These are phyloP conservation scores for Penicillium maclennaniae DNA, from an alignment of 495 filamentous ascomycete genomes.

Conservation along the genomic window DNA sequence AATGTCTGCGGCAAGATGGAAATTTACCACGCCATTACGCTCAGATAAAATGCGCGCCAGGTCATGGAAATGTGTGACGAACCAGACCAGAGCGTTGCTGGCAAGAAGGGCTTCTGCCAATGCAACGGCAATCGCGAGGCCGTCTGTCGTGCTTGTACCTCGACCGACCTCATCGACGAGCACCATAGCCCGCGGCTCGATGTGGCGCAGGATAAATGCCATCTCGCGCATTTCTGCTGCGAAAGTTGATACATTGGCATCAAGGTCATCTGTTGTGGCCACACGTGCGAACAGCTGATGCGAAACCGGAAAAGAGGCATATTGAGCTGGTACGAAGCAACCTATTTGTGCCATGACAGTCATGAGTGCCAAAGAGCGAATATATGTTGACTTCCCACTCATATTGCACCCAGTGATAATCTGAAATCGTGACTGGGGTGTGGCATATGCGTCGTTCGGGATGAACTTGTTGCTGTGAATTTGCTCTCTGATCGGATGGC, in stretches of 20 bases:
- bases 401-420: conserved; percentile 97
- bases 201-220: conserved; percentile 80
- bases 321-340: conserved; percentile 82
- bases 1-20: conserved; percentile 75
- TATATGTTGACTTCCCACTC: conserved; percentile 98
- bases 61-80: conserved; percentile 88
- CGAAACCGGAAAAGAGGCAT: conserved; percentile 75
- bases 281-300: conserved; percentile 84
- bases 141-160: conserved; percentile 86
- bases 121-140: conserved; percentile 81
- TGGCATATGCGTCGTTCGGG: conserved; percentile 86
- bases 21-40: conserved; percentile 69
- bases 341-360: conserved; percentile 92
- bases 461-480: conserved; percentile 64
- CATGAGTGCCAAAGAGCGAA: conserved; percentile 78
- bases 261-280: conserved; percentile 81
- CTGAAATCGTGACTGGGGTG: conserved; percentile 73
- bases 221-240: conserved; percentile 94
- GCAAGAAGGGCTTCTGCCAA: conserved; percentile 83
- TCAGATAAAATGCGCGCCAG: conserved; percentile 72
- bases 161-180: conserved; percentile 93
- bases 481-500: conserved; percentile 82
- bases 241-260: conserved; percentile 90
- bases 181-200: conserved; percentile 69
- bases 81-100: conserved; percentile 76